phyloP scores from a whole-genome alignment of 208 protist species.

The Wallacemonas collosoma region DNA sequence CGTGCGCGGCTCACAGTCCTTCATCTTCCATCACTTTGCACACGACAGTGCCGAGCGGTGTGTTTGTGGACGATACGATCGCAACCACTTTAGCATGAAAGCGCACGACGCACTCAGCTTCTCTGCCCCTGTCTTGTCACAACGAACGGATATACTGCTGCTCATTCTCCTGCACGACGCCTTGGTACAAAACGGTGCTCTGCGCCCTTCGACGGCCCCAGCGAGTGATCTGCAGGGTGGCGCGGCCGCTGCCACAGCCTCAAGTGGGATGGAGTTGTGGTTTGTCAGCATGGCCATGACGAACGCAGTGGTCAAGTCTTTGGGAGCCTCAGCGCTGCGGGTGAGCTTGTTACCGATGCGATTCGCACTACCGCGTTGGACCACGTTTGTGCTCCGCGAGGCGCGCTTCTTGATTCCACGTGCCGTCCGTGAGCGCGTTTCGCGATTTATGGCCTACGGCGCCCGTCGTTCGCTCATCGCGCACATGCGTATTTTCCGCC shows the following conservation, averaged over 20 bases:
- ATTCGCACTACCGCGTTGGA: constrained; percentile 82
- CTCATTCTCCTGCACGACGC: constrained; percentile 71
- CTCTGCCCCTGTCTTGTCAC: constrained; percentile 45
- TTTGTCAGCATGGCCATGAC: constrained; percentile 61
- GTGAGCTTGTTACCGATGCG: constrained; percentile 71
- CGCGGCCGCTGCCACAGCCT: not conserved
- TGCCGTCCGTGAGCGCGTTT: constrained; percentile 53
- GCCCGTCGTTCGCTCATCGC: constrained; percentile 67
- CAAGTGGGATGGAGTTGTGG: constrained; percentile 27
- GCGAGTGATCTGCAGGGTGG: not conserved
- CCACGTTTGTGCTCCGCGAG: constrained; percentile 72
- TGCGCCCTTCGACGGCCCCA: constrained; percentile 25
- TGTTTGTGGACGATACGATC: constrained; percentile 49
- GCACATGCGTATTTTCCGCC: constrained; percentile 60
- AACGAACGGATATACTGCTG: constrained; percentile 61
- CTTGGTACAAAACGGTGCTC: constrained; percentile 1
- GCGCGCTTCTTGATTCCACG: constrained; percentile 72
- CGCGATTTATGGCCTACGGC: constrained; percentile 80
- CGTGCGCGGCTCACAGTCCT: constrained; percentile 31
- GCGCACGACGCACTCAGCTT: constrained; percentile 40
- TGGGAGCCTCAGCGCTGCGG: constrained; percentile 78
- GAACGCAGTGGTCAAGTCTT: constrained; percentile 50
- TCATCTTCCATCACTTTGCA: constrained; percentile 82
- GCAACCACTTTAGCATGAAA: constrained; percentile 53
- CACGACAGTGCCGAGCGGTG: constrained; percentile 47